Percentiles rank a stretch among this genome's conserved stretches.
Conservation (phyloP, 2,329 filamentous ascomycete genomes). For the Cladophialophora yegresii region DNA sequence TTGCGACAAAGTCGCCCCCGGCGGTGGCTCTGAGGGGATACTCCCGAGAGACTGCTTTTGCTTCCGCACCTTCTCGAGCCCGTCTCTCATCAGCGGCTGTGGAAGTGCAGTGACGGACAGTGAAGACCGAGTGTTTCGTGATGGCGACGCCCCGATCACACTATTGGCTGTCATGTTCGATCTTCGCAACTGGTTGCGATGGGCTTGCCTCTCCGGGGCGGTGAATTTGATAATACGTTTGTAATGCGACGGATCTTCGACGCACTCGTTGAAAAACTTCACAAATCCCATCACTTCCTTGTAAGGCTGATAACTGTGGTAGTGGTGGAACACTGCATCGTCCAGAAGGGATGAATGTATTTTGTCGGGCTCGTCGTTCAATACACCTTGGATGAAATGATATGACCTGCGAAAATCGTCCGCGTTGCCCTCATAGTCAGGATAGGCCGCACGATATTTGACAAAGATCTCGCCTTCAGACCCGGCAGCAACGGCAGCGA, state of each 20-base stretch:
- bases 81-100: not conserved
- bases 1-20: not conserved
- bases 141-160: not conserved
- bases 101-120: not conserved
- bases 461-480: conserved; percentile 38
- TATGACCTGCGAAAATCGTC: conserved; percentile 46
- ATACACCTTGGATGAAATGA: conserved; percentile 39
- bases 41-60: not conserved
- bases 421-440: conserved; percentile 44
- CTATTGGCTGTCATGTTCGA: not conserved
- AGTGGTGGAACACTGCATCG: conserved; percentile 49
- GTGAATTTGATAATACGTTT: conserved; percentile 18
- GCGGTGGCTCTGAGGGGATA: not conserved
- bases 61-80: not conserved
- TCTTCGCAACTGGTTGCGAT: not conserved
- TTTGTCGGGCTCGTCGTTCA: conserved; percentile 38
- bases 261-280: conserved; percentile 42
- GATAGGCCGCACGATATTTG: conserved; percentile 46
- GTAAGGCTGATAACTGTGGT: conserved; percentile 44
- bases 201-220: not conserved
- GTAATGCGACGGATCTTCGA: conserved; percentile 19
- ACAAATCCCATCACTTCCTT: conserved; percentile 42
- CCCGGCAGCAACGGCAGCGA: not conserved
- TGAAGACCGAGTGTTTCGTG: not conserved
- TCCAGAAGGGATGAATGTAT: conserved; percentile 48